Base-by-base conservation (phyloP, 73 alveolate species). In the Paraurostyla sp. region DNA sequence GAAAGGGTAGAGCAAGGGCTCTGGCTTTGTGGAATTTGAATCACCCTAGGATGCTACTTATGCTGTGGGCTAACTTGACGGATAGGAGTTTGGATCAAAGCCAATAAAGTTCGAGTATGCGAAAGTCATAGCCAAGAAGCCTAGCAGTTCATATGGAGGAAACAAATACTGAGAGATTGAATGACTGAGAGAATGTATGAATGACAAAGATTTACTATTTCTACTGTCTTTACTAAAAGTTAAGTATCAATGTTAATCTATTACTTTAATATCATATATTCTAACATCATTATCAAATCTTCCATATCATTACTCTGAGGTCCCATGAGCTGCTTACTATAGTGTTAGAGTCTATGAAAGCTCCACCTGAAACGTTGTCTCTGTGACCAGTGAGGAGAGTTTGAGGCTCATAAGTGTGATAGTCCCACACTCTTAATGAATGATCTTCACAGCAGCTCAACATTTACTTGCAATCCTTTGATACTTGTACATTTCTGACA, bases 401-500 rank as follows among this genome's bases (percentile, higher is more conserved):
- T 16, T 45, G 25, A 11, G 91, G 85, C 56, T 80, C 60, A 36
- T 50, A 54, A 58, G 68, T 51, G 25, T 80, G 49, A 25, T 51
- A 51, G 84, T 89, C 95, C 95, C 95, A 89, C 3, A 89, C 78
- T 63, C 95, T 80, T 41, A 81, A 46, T 29, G 95, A 89, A 20
- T 89, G 95, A 51, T 89, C 95, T 52, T 89, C 95, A 49, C 95
- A 80, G 30, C 92, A 43, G 22, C 88, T 46, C 15, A 89, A 49
- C 38, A 89, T 13, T 51, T 59, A 62, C 29, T 52, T 33, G 63
- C 41, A 65, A 33, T 30, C 42, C 35, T 89, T 83, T 16, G 84
- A 41, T 11, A 49, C 88, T 13, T 59, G 76, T 0, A 80, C 71
- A 46, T 88, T 56, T 57, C 95, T 58, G 60, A 89, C 84, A 63